Evolutionary conservation across 352 stramenopile species (phyloP), one percentile per base, ranked within the genome.

Genomic region (Blastocystis sp.): DNA sequence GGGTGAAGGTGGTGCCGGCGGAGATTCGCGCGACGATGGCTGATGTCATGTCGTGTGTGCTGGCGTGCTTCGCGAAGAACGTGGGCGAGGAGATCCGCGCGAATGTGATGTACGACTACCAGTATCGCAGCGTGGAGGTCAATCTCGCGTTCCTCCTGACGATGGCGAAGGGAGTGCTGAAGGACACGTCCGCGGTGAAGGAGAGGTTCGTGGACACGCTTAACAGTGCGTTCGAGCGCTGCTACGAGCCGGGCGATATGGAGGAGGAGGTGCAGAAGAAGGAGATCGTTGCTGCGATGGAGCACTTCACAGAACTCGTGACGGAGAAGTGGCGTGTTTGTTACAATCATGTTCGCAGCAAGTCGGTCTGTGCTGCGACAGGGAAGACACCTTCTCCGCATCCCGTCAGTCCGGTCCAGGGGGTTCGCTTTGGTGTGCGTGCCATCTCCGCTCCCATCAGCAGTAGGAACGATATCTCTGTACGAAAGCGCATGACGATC

Each of bases 401-500:
- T 0, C 48, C 48, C 48, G 14, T 11, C 38, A 0, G 10, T 28
- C 24, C 24, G 34, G 17, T n/a, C 10, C 10, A 66, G 48, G 42
- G 6, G 24, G 10, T 84, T 84, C 48, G 48, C 74, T 69, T 3
- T 69, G 6, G 74, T 69, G 74, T 84, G 52, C 21, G 14, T 4
- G 6, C 6, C 48, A n/a, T 14, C 3, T 61, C n/a, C 9, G 40
- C 38, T 34, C n/a, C 9, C 19, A 24, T 69, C n/a, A 84, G 17
- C 34, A 43, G 40, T 59, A 84, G 74, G 24, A 69, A 68, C 40
- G 57, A 84, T 69, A 84, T 68, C 17, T 84, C 74, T 24, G 74
- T 69, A 7, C 54, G 57, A 43, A 68, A 84, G 54, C 9, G 74
- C 17, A 24, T 84, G 21, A 84, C 48, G 2, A 69, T 69, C 66